A percentile compares a stretch with the other conserved stretches of the same genome.
These are phyloP conservation scores for Aspergillus luchuensis DNA, from an alignment of 2,329 filamentous ascomycete species.

Conservation along the genomic window DNA sequence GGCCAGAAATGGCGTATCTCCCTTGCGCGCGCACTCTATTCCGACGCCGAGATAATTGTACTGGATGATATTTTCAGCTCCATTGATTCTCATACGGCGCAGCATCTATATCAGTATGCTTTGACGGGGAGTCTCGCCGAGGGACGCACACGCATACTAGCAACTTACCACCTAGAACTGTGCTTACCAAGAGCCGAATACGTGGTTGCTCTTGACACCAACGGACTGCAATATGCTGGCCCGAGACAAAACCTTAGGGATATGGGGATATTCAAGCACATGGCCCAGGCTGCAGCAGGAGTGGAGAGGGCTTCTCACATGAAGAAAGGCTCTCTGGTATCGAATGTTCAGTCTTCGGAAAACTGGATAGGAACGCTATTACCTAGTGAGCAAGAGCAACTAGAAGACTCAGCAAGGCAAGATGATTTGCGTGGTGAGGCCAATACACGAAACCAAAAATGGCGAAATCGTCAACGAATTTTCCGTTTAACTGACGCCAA, in stretches of 20 bases:
- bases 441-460: neutral
- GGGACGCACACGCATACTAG: slow-evolving; percentile 3
- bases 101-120: slow-evolving; percentile 3
- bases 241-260: neutral
- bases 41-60: neutral
- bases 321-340: neutral
- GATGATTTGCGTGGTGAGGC: neutral
- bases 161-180: slow-evolving; percentile 6
- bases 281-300: neutral
- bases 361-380: neutral
- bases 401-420: neutral
- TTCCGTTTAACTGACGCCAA: neutral
- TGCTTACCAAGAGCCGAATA: slow-evolving; percentile 4
- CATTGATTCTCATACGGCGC: slow-evolving; percentile 6
- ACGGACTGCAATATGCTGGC: slow-evolving; percentile 1
- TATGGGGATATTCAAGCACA: slow-evolving; percentile 3
- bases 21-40: neutral
- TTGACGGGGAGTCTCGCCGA: slow-evolving; percentile 2
- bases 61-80: slow-evolving; percentile 9
- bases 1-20: slow-evolving; percentile 6
- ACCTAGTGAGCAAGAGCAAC: neutral
- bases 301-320: neutral
- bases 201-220: neutral
- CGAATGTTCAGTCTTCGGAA: neutral
- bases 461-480: neutral